Percentiles rank a stretch among this genome's conserved stretches.
Evolutionary conservation across 176 grass and related monocot species (phyloP).

Genomic region (Urochloa ruziziensis): DNA sequence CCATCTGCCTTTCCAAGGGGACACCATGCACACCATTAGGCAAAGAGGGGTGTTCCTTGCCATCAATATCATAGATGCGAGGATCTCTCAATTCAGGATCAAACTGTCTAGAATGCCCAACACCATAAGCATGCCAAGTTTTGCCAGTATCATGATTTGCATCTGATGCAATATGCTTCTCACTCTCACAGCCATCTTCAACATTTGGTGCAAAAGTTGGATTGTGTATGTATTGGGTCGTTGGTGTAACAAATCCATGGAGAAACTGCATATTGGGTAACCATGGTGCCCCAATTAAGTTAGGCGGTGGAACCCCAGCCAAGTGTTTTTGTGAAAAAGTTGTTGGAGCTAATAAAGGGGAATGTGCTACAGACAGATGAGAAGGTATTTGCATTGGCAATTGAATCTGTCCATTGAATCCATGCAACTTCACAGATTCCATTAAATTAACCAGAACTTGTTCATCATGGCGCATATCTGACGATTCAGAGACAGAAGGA

Average conservation of each 20-base stretch:
- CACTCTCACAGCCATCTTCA: slow-evolving; percentile 45
- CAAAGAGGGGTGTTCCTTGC: slow-evolving; percentile 42
- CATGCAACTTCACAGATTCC: slow-evolving; percentile 71
- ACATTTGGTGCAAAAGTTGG: slow-evolving; percentile 42
- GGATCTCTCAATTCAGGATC: slow-evolving; percentile 39
- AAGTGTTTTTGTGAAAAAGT: slow-evolving; percentile 56
- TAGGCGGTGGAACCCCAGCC: slow-evolving; percentile 54
- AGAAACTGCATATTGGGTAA: slow-evolving; percentile 61
- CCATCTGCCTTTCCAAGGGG: slow-evolving; percentile 41
- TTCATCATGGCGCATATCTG: slow-evolving; percentile 64
- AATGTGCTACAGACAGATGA: slow-evolving; percentile 50
- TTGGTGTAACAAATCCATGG: slow-evolving; percentile 50
- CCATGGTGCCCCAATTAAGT: slow-evolving; percentile 57
- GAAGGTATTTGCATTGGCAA: slow-evolving; percentile 61
- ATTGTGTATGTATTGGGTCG: slow-evolving; percentile 51
- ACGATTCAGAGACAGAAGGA: slow-evolving; percentile 68
- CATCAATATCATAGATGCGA: slow-evolving; percentile 54
- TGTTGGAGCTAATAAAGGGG: slow-evolving; percentile 49
- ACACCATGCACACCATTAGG: slow-evolving; percentile 30
- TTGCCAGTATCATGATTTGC: slow-evolving; percentile 39
- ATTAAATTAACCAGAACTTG: slow-evolving; percentile 77
- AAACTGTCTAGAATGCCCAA: slow-evolving; percentile 45
- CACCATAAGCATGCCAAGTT: slow-evolving; percentile 44
- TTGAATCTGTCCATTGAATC: slow-evolving; percentile 63
- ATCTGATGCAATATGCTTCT: slow-evolving; percentile 39